These are phyloP conservation scores for Trichoderma erinaceum DNA, from an alignment of 495 filamentous ascomycete species.

Conservation along the genomic window DNA sequence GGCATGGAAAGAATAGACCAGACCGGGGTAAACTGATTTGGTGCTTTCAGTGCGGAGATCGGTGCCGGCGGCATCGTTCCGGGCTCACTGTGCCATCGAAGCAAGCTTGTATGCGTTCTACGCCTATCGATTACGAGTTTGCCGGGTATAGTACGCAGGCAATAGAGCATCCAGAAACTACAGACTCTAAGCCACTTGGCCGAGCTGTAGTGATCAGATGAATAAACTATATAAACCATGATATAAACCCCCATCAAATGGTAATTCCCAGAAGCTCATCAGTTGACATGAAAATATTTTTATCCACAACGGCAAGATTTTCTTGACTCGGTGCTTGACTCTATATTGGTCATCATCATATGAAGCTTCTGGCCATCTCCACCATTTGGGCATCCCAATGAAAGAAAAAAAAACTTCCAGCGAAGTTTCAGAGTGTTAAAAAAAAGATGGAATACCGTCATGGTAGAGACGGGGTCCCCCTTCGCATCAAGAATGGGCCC, in stretches of 20 bases:
- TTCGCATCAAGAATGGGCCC: slow-evolving; percentile 99
- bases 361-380: slow-evolving; percentile 65
- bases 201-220: too few relatives aligned
- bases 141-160: too few relatives aligned
- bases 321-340: slow-evolving; percentile 93
- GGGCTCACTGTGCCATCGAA: too few relatives aligned
- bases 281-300: slow-evolving; percentile 14
- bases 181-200: not conserved
- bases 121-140: too few relatives aligned
- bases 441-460: slow-evolving; percentile 29
- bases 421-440: slow-evolving; percentile 42
- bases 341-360: slow-evolving; percentile 95
- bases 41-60: too few relatives aligned
- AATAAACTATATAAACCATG: too few relatives aligned
- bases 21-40: too few relatives aligned
- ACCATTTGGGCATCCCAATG: slow-evolving; percentile 43
- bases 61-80: too few relatives aligned
- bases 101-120: too few relatives aligned
- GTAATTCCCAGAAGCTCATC: not conserved
- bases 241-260: not conserved
- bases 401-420: slow-evolving; percentile 31
- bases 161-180: too few relatives aligned
- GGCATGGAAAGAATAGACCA: too few relatives aligned
- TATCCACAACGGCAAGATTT: slow-evolving; percentile 14
- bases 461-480: slow-evolving; percentile 41